Evolutionary conservation across 345 rosid genomes (phyloP), one percentile per base, ranked within the genome.

Genomic region (Physaria fendleri): DNA sequence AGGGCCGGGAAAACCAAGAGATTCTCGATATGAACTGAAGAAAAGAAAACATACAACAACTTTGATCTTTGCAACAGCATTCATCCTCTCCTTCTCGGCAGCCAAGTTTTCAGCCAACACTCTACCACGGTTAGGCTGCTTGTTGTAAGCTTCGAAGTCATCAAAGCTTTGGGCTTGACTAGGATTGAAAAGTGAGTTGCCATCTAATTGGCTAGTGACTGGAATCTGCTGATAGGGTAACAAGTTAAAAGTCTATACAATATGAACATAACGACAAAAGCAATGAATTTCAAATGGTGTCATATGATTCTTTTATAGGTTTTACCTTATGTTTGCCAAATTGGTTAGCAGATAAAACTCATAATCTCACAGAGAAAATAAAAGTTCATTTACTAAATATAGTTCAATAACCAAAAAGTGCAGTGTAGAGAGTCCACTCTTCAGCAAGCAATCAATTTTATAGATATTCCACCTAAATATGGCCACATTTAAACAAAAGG

Each of bases 51-150:
- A 22, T 78, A 93, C 99, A 91, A 93, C 97, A 50, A 93, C 99
- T 93, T 93, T 93, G 56, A 93, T 93, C 82, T 93, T 93, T 28
- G 99, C 99, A 49, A 89, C 99, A 59, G 97, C 78, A 69, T 81
- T 83, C 63, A 75, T 65, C 78, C 81, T 87, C 61, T 89, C 94
- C 75, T 83, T 89, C 65, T 93, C 99, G 10, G 69, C 86, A 27
- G 88, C 85, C 66, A 93, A 83, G 70, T 78, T 93, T 29, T 93
- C 97, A 5, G 89, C 81, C 56, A 76, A 68, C 11, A 53, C 85
- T 56, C 80, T 78, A 70, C 78, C 69, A 74, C 99, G 84, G 32
- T 77, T 81, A 68, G 81, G 68, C 71, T 80, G 94, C 66, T 85
- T 83, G 72, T 74, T 83, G 74, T 75, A 77, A 54, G 86, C 74